phyloP scores from a whole-genome alignment of 306 rosid species.

The Acacia crassicarpa region DNA sequence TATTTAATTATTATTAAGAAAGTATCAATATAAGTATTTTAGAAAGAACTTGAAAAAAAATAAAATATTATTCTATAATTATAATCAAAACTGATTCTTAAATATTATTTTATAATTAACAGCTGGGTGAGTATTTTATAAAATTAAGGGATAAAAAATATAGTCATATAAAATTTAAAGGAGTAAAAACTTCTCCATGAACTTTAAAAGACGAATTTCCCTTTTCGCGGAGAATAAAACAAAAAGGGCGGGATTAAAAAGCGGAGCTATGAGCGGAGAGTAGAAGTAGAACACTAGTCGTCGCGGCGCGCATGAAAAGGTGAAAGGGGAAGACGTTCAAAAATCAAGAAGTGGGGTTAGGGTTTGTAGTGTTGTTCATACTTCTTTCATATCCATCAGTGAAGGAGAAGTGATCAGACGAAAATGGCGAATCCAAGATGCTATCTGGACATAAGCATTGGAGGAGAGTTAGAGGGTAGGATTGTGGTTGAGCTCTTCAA shows the following conservation, averaged over 20 bases:
- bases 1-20: no score
- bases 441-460: conserved; percentile 61
- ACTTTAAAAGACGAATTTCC: neutral
- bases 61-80: no score
- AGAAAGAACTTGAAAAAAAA: no score
- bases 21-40: no score
- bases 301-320: conserved; percentile 20
- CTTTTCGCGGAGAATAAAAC: neutral
- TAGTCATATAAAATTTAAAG: no score
- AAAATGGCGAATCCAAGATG: conserved; percentile 62
- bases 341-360: conserved; percentile 36
- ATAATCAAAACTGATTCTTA: no score
- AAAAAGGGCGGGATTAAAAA: conserved; percentile 26
- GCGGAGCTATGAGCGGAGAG: conserved; percentile 7
- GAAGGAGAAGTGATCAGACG: neutral
- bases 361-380: conserved; percentile 22
- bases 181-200: no score
- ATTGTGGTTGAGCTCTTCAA: conserved; percentile 63
- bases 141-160: no score
- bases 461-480: conserved; percentile 70
- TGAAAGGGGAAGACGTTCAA: conserved; percentile 1
- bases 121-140: no score
- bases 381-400: neutral
- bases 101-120: no score
- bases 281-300: conserved; percentile 4